Evolutionary conservation across 257 asterid species (phyloP), one percentile per base, ranked within the genome.

Genomic region (Solanum tarijense): DNA sequence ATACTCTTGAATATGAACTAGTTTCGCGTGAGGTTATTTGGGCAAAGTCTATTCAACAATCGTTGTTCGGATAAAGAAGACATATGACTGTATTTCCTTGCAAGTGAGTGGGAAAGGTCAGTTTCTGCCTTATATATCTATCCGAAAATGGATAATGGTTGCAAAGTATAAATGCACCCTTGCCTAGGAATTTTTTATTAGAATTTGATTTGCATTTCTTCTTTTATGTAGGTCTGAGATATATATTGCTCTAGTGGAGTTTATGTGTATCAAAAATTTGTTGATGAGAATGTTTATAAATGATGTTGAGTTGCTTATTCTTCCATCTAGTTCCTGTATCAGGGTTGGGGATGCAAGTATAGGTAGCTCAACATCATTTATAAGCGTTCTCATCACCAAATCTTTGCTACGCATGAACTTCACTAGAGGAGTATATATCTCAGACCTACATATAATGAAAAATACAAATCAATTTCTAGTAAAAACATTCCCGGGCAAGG

Each of bases 1-100:
- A 88, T 55, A 82, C 88, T 84, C 96, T 96, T 82, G 84, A 89
- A 21, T 91, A 94, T 65, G 87, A 96, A 66, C 55, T 94, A 86
- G 92, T 94, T 71, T 89, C 91, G 9, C 84, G 89, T 20, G 32
- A 83, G 84, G 72, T 89, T 75, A 38, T 90, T 5, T 93, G 93
- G 94, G 46, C 35, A 35, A 41, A 89, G 73, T 62, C 36, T 94
- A 76, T 93, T 92, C 88, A 88, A 78, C 62, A 92, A 91, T 34
- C 20, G 85, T 75, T 20, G 35, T 87, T 94, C 93, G 4, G 94
- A 90, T 86, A 86, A 43, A 83, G 84, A 87, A 29, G 95, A 93
- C 55, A 91, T 96, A 62, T 98, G 92, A 1, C 79, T 96, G 8
- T 95, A 92, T 89, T 93, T 96, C 87, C 90, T 94, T 68, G 96